phyloP scores from a whole-genome alignment of 495 filamentous ascomycete genomes.

The Aspergillus nanangensis region DNA sequence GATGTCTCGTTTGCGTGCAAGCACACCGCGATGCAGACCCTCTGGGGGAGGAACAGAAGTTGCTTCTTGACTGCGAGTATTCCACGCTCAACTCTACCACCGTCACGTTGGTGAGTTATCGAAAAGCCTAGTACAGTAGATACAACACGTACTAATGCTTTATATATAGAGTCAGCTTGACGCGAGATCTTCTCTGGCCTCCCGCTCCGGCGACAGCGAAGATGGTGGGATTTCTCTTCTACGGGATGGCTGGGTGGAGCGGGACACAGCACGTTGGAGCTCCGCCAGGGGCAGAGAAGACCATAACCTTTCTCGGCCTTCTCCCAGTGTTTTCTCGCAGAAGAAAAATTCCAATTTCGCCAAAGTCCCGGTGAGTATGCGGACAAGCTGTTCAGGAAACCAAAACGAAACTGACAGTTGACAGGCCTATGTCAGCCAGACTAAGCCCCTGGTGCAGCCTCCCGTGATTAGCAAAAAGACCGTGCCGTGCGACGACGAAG shows the following conservation, averaged over 20 bases:
- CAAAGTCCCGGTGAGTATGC: constrained; percentile 11
- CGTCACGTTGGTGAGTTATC: not conserved
- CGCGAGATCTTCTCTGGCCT: not conserved
- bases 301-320: no score
- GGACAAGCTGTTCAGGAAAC: no score
- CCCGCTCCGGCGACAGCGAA: constrained; percentile 3
- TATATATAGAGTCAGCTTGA: not conserved
- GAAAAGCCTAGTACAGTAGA: no score
- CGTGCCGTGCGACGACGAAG: not conserved
- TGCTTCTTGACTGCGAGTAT: constrained; percentile 9
- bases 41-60: constrained; percentile 14
- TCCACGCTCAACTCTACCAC: constrained; percentile 2
- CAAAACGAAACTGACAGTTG: no score
- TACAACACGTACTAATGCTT: not conserved
- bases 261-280: not conserved
- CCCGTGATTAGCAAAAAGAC: not conserved
- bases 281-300: constrained; percentile 1
- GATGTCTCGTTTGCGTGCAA: constrained; percentile 54
- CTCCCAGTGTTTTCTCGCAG: not conserved
- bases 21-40: constrained; percentile 19
- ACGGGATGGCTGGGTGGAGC: constrained; percentile 17
- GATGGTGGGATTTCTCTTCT: constrained; percentile 13
- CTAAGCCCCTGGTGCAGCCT: not conserved
- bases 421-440: no score
- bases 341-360: constrained; percentile 12